Evolutionary conservation across 305 asterid genomes (phyloP), one percentile per base, ranked within the genome.

Genomic region (Withania somnifera): DNA sequence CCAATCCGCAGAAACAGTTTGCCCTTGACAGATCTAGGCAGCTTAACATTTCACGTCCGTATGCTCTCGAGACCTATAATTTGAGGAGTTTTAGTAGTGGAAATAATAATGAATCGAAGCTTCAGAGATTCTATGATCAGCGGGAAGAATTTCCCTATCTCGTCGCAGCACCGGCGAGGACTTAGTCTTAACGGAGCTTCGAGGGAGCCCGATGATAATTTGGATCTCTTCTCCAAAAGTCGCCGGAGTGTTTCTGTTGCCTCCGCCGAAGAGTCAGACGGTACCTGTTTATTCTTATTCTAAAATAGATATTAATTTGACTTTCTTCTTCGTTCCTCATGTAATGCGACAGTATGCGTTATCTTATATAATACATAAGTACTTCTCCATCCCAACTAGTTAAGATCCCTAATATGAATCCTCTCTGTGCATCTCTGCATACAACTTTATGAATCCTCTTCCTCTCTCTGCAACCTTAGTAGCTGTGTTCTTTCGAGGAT

Each of bases 161-260:
- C 88, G 15, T 78, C 89, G 38, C 85, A 85, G 82, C 92, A 90
- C 87, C 95, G 97, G 79, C 93, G 97, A 3, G 91, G 97, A 17
- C 86, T 86, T 85, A 92, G 91, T 88, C 82, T 87, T 87, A 89
- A 84, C 78, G 89, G 89, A 51, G 80, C 58, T 71, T 84, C 85
- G 42, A 83, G 69, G 68, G 88, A 85, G 86, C 79, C 45, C 22
- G 91, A 89, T 19, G 92, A 92, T 42, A 80, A 85, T 81, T 87
- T 95, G 82, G 97, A 95, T 95, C 99, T 94, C 86, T 94, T 93
- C 93, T 91, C 98, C 86, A 93, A 86, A 83, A 85, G 87, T 84
- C 97, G 97, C 88, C 97, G 91, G 80, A 90, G 88, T 86, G 88
- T 89, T 78, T 88, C 96, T 84, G 82, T 88, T 82, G 88, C 89